phyloP scores from a whole-genome alignment of 2,329 filamentous ascomycete genomes.

The Diaporthe humulicola region DNA sequence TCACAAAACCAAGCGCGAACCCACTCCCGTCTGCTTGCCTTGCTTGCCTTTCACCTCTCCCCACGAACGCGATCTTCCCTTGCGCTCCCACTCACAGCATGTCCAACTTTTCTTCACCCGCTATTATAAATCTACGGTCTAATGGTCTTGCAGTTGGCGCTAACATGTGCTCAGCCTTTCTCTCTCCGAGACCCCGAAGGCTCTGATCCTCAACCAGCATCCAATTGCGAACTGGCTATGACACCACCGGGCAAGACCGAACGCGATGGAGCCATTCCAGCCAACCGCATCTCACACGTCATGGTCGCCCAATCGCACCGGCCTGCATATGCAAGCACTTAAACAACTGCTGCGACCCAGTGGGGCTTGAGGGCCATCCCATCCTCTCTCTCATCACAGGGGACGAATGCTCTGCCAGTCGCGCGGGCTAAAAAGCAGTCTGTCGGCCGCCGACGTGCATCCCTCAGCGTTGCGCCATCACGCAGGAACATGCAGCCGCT shows the following conservation, averaged over 20 bases:
- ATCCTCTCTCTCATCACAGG: not conserved
- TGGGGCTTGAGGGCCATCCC: constrained; percentile 5
- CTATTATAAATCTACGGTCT: not conserved
- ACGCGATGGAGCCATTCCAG: constrained; percentile 26
- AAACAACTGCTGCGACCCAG: constrained; percentile 34
- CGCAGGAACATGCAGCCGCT: constrained; percentile 39
- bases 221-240: not conserved
- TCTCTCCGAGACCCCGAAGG: not conserved
- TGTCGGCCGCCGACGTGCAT: constrained; percentile 27
- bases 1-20: constrained; percentile 2
- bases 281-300: constrained; percentile 38
- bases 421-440: not conserved
- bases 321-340: constrained; percentile 41
- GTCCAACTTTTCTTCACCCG: not conserved
- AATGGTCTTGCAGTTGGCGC: constrained; percentile 18
- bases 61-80: not conserved
- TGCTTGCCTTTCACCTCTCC: not conserved
- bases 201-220: not conserved
- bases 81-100: not conserved
- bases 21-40: not conserved
- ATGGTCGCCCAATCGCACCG: constrained; percentile 32
- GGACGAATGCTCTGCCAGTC: not conserved
- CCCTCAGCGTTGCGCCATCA: constrained; percentile 26
- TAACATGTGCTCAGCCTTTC: constrained; percentile 20
- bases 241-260: not conserved